A percentile compares a stretch with the other conserved stretches of the same genome.
phyloP scores from a whole-genome alignment of 1,139 yeast genomes.

The Suhomyces yuchorum region DNA sequence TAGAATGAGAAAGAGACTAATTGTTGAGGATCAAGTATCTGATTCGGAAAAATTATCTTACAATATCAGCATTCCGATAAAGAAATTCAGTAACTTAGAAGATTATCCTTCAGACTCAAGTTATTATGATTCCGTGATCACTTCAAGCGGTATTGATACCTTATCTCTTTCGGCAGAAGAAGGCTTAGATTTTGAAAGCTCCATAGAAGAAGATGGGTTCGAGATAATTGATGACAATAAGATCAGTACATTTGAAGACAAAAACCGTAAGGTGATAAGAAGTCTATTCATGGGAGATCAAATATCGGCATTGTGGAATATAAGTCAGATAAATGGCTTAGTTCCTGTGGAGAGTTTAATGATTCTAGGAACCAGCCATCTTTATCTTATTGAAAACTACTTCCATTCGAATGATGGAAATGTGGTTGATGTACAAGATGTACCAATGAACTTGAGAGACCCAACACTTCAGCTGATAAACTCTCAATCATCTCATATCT shows the following conservation, averaged over 20 bases:
- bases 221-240: slow-evolving; percentile 47
- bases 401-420: slow-evolving; percentile 61
- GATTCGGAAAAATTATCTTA: slow-evolving; percentile 48
- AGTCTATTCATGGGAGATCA: slow-evolving; percentile 71
- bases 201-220: slow-evolving; percentile 37
- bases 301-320: slow-evolving; percentile 71
- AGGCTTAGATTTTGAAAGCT: slow-evolving; percentile 12
- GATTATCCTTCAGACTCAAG: slow-evolving; percentile 1
- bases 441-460: slow-evolving; percentile 61
- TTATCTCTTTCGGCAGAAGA: slow-evolving; percentile 27
- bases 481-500: slow-evolving; percentile 31
- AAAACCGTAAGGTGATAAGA: slow-evolving; percentile 70
- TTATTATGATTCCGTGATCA: slow-evolving; percentile 12
- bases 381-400: slow-evolving; percentile 71
- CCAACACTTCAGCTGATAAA: slow-evolving; percentile 63
- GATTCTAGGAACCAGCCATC: slow-evolving; percentile 62
- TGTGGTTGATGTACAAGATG: slow-evolving; percentile 69
- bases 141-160: slow-evolving; percentile 27
- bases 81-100: slow-evolving; percentile 21
- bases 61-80: slow-evolving; percentile 42
- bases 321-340: slow-evolving; percentile 70
- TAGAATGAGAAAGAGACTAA: slow-evolving; percentile 60
- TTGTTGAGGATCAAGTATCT: slow-evolving; percentile 53
- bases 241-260: slow-evolving; percentile 53
- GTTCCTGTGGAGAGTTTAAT: slow-evolving; percentile 73